These are phyloP conservation scores for Mortierella sp. DNA, from an alignment of 371 early-diverging fungal genomes.

Conservation along the genomic window DNA sequence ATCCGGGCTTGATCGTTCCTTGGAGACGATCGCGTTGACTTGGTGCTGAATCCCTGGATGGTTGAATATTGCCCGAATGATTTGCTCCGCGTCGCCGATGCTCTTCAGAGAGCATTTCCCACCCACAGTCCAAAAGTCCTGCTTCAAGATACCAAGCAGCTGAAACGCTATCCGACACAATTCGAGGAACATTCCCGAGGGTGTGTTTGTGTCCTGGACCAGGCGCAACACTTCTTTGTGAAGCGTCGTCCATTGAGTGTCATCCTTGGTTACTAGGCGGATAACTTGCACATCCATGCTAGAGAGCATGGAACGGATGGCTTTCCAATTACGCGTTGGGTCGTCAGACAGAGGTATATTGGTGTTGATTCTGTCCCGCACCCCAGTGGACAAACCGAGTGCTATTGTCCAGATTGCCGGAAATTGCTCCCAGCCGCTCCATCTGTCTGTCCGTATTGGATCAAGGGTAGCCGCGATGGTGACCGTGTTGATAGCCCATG, in stretches of 20 bases:
- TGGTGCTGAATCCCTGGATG: conserved; percentile 19
- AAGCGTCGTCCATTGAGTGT: conserved; percentile 19
- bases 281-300: conserved; percentile 22
- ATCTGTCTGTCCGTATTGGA: conserved; percentile 19
- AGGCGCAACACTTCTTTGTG: conserved; percentile 5
- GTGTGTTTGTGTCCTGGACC: conserved; percentile 11
- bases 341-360: conserved; percentile 21
- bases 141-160: conserved; percentile 23
- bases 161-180: conserved; percentile 18
- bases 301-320: conserved; percentile 25
- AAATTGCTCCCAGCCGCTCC: conserved; percentile 48
- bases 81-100: conserved; percentile 7
- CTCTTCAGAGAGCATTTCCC: background rate
- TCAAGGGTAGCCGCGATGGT: conserved; percentile 16
- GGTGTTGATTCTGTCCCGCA: background rate
- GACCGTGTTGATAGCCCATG: conserved; percentile 34
- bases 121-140: conserved; percentile 30
- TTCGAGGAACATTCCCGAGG: conserved; percentile 21
- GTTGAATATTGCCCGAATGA: conserved; percentile 12
- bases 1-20: background rate
- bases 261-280: conserved; percentile 1
- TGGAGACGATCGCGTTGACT: background rate
- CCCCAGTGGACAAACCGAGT: conserved; percentile 11
- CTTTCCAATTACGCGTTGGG: conserved; percentile 19
- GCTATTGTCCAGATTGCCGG: conserved; percentile 15